Base-by-base conservation (phyloP, 2,329 filamentous ascomycete species). In the Onygenales sp. region DNA sequence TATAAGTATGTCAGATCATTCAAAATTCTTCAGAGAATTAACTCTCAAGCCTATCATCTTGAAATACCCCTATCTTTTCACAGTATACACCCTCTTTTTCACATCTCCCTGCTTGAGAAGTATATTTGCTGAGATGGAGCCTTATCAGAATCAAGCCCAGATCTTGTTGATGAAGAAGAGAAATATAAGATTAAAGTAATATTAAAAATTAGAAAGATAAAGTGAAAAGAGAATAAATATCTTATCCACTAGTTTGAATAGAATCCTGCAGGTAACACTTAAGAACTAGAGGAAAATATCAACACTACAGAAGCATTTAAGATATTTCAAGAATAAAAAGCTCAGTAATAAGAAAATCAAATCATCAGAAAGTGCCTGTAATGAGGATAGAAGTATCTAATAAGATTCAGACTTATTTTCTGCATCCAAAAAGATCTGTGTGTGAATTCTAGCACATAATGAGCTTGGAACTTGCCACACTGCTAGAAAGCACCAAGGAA, bases 391-490 rank as follows among this genome's bases (percentile, higher is more conserved):
- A 27, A 2, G 2, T 27, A 27, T 27, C 2, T 3, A 4, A 27
- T 4, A 27, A 27, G 21, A 2, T 27, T 2, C 2, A 2, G 1
- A 1, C 14, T 14, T 1, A 27, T 27, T n/a, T n/a, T n/a, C n/a
- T 27, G 21, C 21, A 27, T 14, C 14, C 1, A 1, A 14, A 2
- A 27, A 27, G 21, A 27, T 1, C 14, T 1, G 1, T 14, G 14
- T 1, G 1, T 14, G 14, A 14, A 1, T 14, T 1, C 1, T 14
- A 14, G 14, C 1, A 14, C 14, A 1, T 1, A 14, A 14, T 1
- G 1, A 14, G 14, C 1, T 14, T 14, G 14, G 1, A 14, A 14
- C 14, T 14, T 14, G 1, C 14, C 1, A 14, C 1, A 14, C 1
- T 14, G 1, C 1, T 1, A 14, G 14, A 14, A 1, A 14, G 1